Percentiles rank a stretch among this genome's conserved stretches.
phyloP scores from a whole-genome alignment of 2,329 filamentous ascomycete genomes.

The Lecanicillium sp. region DNA sequence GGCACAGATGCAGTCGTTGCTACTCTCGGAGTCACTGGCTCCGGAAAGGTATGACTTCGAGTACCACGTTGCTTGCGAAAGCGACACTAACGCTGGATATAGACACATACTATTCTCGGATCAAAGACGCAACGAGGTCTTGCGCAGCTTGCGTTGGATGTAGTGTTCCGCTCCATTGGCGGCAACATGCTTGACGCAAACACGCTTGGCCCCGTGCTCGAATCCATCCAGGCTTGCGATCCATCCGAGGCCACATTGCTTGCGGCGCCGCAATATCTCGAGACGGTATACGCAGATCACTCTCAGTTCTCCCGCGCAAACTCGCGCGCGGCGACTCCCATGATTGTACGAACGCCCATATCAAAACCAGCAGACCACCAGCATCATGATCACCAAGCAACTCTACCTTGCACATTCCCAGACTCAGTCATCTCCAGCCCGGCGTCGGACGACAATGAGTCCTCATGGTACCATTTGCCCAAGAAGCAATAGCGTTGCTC shows the following conservation, averaged over 20 bases:
- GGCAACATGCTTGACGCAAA: conserved; percentile 58
- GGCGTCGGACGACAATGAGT: no score
- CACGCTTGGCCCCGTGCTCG: conserved; percentile 52
- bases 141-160: conserved; percentile 84
- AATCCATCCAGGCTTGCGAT: conserved; percentile 69
- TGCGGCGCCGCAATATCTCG: conserved; percentile 68
- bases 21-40: conserved; percentile 88
- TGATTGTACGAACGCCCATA: conserved; percentile 50
- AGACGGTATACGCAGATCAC: conserved; percentile 64
- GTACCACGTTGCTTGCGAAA: no score
- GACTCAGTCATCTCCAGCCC: conserved; percentile 8
- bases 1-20: conserved; percentile 85
- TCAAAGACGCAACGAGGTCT: conserved; percentile 79
- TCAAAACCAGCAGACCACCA: conserved; percentile 17
- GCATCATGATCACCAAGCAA: conserved; percentile 3
- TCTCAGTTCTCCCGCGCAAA: conserved; percentile 46
- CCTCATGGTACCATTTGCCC: conserved; percentile 1
- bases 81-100: no score
- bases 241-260: conserved; percentile 72
- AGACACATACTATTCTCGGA: conserved; percentile 95
- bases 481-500: conserved; percentile 22
- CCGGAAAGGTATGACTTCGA: conserved; percentile 66
- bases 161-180: conserved; percentile 76
- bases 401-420: conserved; percentile 21
- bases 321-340: conserved; percentile 61